Percentiles rank a stretch among this genome's conserved stretches.
Conservation (phyloP, 768 basidiomycete species). For the Lactarius psammicola region DNA sequence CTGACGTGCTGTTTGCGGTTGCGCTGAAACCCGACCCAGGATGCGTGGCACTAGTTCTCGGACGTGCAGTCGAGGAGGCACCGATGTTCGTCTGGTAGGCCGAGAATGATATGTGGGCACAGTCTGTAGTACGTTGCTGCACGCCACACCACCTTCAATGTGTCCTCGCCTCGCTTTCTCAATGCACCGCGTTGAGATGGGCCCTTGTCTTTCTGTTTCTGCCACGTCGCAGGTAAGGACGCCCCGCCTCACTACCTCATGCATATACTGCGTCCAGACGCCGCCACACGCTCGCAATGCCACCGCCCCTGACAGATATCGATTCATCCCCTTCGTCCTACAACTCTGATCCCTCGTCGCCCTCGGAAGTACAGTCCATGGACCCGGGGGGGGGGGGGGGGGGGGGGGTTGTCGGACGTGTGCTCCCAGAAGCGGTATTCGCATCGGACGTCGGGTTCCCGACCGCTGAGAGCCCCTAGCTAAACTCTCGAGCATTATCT, state of each 20-base stretch:
- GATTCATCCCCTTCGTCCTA: conserved; percentile 51
- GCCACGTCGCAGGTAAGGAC: conserved; percentile 48
- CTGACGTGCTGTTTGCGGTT: too few relatives aligned
- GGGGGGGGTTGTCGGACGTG: conserved; percentile 30
- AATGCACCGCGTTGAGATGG: background rate
- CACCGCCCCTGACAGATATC: conserved; percentile 66
- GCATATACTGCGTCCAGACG: conserved; percentile 76
- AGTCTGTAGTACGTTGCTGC: conserved; percentile 81
- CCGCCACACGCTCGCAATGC: conserved; percentile 58
- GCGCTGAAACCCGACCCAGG: conserved; percentile 47
- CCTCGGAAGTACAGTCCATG: conserved; percentile 30
- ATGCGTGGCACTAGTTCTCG: conserved; percentile 33
- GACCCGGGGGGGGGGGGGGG: background rate
- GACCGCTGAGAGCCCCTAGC: background rate
- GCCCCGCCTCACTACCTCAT: conserved; percentile 58
- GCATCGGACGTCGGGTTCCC: conserved; percentile 33
- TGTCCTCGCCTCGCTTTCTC: conserved; percentile 1
- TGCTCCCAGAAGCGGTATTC: conserved; percentile 28
- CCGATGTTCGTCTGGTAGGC: conserved; percentile 72
- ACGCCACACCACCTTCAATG: conserved; percentile 82
- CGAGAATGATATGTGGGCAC: conserved; percentile 64
- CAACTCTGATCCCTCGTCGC: conserved; percentile 44
- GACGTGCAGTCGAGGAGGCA: conserved; percentile 50
- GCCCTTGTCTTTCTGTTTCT: background rate
- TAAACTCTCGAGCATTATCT: conserved; percentile 32